Evolutionary conservation across 345 rosid genomes (phyloP), one percentile per base, ranked within the genome.

Genomic region (Nephelium lappaceum): DNA sequence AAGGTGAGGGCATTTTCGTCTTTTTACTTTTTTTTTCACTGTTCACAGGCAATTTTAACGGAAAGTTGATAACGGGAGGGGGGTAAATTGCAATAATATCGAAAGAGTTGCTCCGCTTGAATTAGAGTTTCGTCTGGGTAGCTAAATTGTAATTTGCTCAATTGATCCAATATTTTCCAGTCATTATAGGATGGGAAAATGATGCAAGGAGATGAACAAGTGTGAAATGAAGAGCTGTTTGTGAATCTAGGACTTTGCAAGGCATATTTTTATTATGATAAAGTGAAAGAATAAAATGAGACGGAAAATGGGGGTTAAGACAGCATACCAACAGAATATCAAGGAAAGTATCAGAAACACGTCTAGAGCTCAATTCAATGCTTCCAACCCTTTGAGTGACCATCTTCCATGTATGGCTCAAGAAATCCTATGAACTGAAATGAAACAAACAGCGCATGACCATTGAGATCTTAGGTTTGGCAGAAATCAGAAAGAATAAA

Each of bases 381-480:
- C 83, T 82, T 93, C 93, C 93, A 94, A 68, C 93, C 87, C 84
- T 84, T 87, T 51, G 87, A 64, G 85, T 85, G 91, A 77, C 96
- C 96, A 85, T 90, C 95, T 65, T 84, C 86, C 85, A 45, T 84
- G 80, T 91, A 91, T 65, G 96, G 97, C 86, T 94, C 95, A 72
- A 94, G 91, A 86, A 94, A 93, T 74, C 96, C 96, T 74, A 93
- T 86, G 82, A 94, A 89, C 98, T 94, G 88, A 81, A 84, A 87
- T 25, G 24, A 72, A 45, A 81, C 47, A n/a, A 76, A 27, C 24
- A 77, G 12, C 45, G 63, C 21, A 41, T 84, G 57, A 84, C 71
- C 75, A 68, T 75, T 27, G 0, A 69, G 63, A 58, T 27, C 21
- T 55, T 80, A 7, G 58, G 18, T 25, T 24, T 24, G 71, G 14